phyloP scores from a whole-genome alignment of 768 basidiomycete genomes.

The Boletus coccyginus region DNA sequence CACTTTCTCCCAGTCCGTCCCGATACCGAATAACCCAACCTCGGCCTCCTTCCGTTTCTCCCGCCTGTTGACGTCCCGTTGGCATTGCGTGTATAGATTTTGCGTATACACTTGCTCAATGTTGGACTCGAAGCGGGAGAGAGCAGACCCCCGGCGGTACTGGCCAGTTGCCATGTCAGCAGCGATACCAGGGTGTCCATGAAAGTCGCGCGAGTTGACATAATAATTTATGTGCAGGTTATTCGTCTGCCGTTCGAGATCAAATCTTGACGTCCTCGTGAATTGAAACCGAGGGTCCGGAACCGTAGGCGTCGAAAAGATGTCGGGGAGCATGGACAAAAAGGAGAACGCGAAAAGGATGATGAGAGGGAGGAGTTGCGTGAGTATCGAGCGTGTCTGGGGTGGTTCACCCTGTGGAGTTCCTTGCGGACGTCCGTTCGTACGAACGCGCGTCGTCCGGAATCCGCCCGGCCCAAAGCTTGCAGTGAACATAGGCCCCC shows the following conservation, averaged over 20 bases:
- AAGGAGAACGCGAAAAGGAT: conserved; percentile 83
- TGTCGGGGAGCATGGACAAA: conserved; percentile 71
- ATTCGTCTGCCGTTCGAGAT: conserved; percentile 68
- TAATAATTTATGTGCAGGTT: conserved; percentile 76
- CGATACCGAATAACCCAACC: conserved; percentile 86
- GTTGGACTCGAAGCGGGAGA: conserved; percentile 65
- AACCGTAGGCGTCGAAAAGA: conserved; percentile 63
- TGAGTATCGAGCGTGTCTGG: conserved; percentile 55
- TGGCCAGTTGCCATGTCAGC: conserved; percentile 58
- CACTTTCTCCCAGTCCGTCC: conserved; percentile 92
- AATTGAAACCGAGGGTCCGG: conserved; percentile 86
- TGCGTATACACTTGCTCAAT: conserved; percentile 77
- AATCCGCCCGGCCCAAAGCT: conserved; percentile 84
- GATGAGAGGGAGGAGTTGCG: conserved; percentile 83
- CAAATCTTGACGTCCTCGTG: conserved; percentile 54
- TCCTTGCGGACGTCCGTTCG: conserved; percentile 36
- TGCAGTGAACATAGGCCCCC: conserved; percentile 63
- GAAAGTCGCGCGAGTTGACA: conserved; percentile 76
- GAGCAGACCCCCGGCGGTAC: conserved; percentile 30
- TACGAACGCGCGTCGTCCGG: conserved; percentile 57
- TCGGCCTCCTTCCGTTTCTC: conserved; percentile 72
- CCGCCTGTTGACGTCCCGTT: conserved; percentile 61
- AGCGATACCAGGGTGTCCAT: conserved; percentile 72
- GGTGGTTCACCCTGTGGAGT: conserved; percentile 38
- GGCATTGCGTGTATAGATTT: conserved; percentile 69